Evolutionary conservation across 495 filamentous ascomycete genomes (phyloP).

Genomic region (Trichoderma gamsii): DNA sequence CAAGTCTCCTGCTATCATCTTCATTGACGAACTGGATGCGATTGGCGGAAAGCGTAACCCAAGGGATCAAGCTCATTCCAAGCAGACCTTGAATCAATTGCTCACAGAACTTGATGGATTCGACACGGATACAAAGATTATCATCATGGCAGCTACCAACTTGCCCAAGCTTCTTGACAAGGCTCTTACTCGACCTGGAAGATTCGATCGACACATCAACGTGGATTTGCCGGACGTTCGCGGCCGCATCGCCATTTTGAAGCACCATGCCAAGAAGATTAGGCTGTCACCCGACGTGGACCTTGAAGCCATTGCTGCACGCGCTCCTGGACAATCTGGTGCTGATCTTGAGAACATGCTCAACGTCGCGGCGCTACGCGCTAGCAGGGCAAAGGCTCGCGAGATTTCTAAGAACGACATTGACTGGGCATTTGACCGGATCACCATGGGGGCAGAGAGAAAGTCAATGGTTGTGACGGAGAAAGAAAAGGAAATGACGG

Average conservation of each 20-base stretch:
- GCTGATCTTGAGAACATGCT: constrained; percentile 94
- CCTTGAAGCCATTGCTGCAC: constrained; percentile 70
- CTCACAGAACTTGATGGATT: constrained; percentile 98
- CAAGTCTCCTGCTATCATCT: constrained; percentile 93
- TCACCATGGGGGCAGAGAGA: constrained; percentile 93
- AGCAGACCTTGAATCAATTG: constrained; percentile 95
- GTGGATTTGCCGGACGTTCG: constrained; percentile 94
- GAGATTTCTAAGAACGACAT: constrained; percentile 74
- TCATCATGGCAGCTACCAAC: constrained; percentile 93
- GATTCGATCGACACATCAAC: constrained; percentile 85
- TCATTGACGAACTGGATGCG: constrained; percentile 96
- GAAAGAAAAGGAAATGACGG: constrained; percentile 79
- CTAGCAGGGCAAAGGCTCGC: constrained; percentile 68
- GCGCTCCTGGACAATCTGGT: constrained; percentile 87
- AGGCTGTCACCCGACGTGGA: constrained; percentile 74
- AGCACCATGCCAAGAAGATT: constrained; percentile 86
- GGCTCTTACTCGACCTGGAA: constrained; percentile 85
- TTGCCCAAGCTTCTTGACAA: constrained; percentile 92
- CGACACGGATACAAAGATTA: constrained; percentile 85
- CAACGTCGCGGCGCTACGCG: constrained; percentile 91
- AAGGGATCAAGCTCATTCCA: constrained; percentile 89
- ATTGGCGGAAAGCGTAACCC: constrained; percentile 92
- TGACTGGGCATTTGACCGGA: constrained; percentile 97
- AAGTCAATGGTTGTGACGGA: constrained; percentile 68
- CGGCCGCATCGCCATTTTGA: constrained; percentile 83